Conservation (phyloP, 768 basidiomycete species). For the Lyophyllum atratum region DNA sequence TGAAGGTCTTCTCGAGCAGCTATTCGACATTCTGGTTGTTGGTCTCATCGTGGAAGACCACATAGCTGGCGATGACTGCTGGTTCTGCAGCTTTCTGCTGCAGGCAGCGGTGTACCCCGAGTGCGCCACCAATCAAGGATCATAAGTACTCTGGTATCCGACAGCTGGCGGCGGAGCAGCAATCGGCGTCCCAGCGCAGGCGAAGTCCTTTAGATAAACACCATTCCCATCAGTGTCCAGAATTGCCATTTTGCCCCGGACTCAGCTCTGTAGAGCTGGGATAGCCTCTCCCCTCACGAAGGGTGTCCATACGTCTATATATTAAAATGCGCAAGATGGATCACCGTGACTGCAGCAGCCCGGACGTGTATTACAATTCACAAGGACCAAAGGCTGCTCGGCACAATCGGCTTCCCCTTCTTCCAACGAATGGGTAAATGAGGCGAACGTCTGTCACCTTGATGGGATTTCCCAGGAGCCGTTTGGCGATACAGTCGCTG, state of each 20-base stretch:
- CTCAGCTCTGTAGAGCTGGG: too few relatives aligned
- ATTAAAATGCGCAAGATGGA: conserved; percentile 24
- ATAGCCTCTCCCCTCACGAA: conserved; percentile 15
- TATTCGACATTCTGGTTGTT: not conserved
- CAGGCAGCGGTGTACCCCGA: too few relatives aligned
- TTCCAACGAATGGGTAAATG: conserved; percentile 24
- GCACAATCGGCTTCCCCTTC: conserved; percentile 13
- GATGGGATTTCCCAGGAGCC: conserved; percentile 11
- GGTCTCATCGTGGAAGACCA: conserved; percentile 6
- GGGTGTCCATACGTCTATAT: conserved; percentile 24
- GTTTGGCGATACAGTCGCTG: conserved; percentile 17
- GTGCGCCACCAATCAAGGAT: too few relatives aligned
- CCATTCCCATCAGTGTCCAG: not conserved
- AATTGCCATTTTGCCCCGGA: not conserved
- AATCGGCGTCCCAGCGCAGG: not conserved
- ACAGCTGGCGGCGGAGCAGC: too few relatives aligned
- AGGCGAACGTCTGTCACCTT: conserved; percentile 8
- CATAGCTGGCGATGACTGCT: conserved; percentile 4
- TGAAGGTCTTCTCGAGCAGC: not conserved
- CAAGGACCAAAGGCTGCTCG: conserved; percentile 21
- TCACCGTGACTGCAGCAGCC: conserved; percentile 19
- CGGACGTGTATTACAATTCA: conserved; percentile 23
- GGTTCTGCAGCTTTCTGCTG: conserved; percentile 9
- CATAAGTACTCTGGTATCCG: too few relatives aligned
- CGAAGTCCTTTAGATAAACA: not conserved